Conservation (phyloP, 805 yeast species). For the Kazachstania viticola region DNA sequence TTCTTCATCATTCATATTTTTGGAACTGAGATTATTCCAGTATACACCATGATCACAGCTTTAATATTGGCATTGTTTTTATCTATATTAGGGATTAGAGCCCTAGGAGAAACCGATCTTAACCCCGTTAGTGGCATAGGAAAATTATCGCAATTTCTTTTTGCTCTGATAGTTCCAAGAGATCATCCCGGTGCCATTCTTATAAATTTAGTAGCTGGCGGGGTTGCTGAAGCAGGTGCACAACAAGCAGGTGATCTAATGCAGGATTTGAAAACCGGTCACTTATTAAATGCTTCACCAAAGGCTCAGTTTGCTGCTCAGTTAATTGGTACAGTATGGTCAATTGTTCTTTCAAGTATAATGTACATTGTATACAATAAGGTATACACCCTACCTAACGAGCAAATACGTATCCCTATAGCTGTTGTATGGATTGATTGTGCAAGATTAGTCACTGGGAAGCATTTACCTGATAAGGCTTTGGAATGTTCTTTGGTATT, state of each 20-base stretch:
- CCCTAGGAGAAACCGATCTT: constrained; percentile 91
- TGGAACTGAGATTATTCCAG: constrained; percentile 52
- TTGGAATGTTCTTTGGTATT: constrained; percentile 45
- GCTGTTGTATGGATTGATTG: constrained; percentile 96
- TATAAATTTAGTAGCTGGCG: constrained; percentile 87
- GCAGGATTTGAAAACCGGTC: constrained; percentile 96
- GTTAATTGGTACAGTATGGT: constrained; percentile 75
- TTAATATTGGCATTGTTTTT: constrained; percentile 64
- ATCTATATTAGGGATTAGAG: constrained; percentile 81
- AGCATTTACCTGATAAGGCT: constrained; percentile 78
- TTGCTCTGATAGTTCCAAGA: constrained; percentile 70
- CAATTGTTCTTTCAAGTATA: constrained; percentile 64
- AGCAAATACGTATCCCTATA: constrained; percentile 79
- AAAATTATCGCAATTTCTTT: constrained; percentile 77
- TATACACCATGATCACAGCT: constrained; percentile 57
- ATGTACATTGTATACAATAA: constrained; percentile 75
- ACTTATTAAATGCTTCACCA: constrained; percentile 83
- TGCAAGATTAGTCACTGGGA: constrained; percentile 82
- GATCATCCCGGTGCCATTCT: constrained; percentile 71
- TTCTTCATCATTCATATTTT: constrained; percentile 55
- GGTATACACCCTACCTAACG: constrained; percentile 78
- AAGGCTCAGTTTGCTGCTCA: constrained; percentile 87
- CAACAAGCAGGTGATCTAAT: constrained; percentile 97
- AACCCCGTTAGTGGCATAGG: constrained; percentile 97
- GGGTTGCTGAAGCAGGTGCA: constrained; percentile 96